Base-by-base conservation (phyloP, 2,329 filamentous ascomycete species). In the Curvularia lunata region DNA sequence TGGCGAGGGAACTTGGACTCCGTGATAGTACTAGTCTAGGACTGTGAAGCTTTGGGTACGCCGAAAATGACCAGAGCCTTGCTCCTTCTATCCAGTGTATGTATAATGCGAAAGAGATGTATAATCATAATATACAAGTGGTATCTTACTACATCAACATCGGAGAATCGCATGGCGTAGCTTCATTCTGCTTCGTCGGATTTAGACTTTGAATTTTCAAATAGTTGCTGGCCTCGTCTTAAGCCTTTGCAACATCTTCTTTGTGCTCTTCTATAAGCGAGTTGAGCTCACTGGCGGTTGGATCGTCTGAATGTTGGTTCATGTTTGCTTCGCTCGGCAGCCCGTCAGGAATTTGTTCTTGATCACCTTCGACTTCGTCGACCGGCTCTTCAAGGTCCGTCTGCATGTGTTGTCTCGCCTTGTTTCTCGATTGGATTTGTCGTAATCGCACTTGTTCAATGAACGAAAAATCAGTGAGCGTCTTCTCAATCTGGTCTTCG, bases 401-500 rank as follows among this genome's bases (percentile, higher is more conserved):
- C 13, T 40, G 10, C 21, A 62, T 30, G 21, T 56, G 49, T 48
- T 61, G 55, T n/a, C 52, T 52, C 12, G 53, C 56, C 37, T 56
- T 30, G 18, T 57, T 30, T 51, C 61, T 59, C 32, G 41, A 48
- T 16, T 52, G 41, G 46, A 34, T 56, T 13, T 58, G 54, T 10
- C 46, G 49, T 12, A 40, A 46, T 16, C 56, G 63, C 12, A 52
- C 53, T 48, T 63, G 45, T 28, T 64, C 52, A 1, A 68, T 72
- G 62, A 77, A 79, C 0, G 81, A 85, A 63, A 92, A 83, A 27
- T 84, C 80, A 28, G 80, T 80, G 28, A 92, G 80, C 13, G 84
- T 84, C 8, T 82, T 77, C 62, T 89, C 84, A 70, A 98, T 93
- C 72, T 85, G 87, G 50, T 86, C 82, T 78, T 97, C 93, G 1